Percentiles rank a stretch among this genome's conserved stretches.
Conservation (phyloP, 495 filamentous ascomycete species). For the Penicillium simplicissimum region DNA sequence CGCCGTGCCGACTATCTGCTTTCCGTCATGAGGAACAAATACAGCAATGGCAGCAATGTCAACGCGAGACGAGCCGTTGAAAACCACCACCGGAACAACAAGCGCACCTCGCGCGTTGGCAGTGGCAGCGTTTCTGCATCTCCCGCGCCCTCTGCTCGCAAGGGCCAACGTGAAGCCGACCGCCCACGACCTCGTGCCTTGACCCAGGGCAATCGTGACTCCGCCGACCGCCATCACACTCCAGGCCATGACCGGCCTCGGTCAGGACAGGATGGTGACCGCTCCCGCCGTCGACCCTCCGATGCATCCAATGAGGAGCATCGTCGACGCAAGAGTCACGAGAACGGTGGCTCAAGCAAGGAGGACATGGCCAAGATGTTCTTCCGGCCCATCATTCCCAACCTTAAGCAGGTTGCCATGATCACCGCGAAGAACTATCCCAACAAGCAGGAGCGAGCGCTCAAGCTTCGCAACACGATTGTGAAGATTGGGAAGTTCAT, state of each 20-base stretch:
- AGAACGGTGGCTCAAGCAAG: slow-evolving; percentile 44
- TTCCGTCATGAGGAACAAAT: slow-evolving; percentile 81
- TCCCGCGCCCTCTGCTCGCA: slow-evolving; percentile 52
- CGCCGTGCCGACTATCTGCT: slow-evolving; percentile 92
- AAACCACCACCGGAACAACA: slow-evolving; percentile 86
- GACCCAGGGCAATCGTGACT: slow-evolving; percentile 48
- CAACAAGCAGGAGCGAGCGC: slow-evolving; percentile 57
- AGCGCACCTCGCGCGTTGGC: slow-evolving; percentile 53
- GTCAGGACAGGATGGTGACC: slow-evolving; percentile 37
- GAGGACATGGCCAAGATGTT: slow-evolving; percentile 57
- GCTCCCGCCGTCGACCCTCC: slow-evolving; percentile 39
- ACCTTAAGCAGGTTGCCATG: slow-evolving; percentile 55
- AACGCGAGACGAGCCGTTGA: slow-evolving; percentile 80
- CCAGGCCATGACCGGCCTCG: slow-evolving; percentile 42
- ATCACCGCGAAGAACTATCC: slow-evolving; percentile 67
- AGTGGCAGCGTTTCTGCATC: slow-evolving; percentile 54
- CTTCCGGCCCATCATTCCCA: slow-evolving; percentile 60
- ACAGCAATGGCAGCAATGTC: slow-evolving; percentile 61
- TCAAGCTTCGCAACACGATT: slow-evolving; percentile 46
- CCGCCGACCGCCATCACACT: slow-evolving; percentile 47
- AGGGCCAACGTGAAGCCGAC: slow-evolving; percentile 53
- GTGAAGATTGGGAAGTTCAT: slow-evolving; percentile 54
- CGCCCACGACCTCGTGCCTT: slow-evolving; percentile 51
- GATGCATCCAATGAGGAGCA: slow-evolving; percentile 44
- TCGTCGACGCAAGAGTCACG: slow-evolving; percentile 44